phyloP scores from a whole-genome alignment of 2,329 filamentous ascomycete genomes.

The Colletotrichum chrysophilum region DNA sequence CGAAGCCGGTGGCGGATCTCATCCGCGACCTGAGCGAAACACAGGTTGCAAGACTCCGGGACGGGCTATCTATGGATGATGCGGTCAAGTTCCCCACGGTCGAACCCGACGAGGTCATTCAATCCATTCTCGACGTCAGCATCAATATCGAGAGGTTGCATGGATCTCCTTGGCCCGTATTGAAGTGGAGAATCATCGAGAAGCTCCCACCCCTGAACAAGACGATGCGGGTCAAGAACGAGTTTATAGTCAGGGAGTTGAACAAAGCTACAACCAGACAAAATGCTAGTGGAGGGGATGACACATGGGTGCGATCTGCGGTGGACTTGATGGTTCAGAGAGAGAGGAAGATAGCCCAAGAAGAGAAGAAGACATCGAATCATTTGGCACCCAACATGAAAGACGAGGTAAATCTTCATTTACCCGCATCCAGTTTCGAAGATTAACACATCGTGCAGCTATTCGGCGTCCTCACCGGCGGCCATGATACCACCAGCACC shows the following conservation, averaged over 20 bases:
- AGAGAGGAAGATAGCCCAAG: conserved; percentile 2
- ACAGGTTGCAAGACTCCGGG: not conserved
- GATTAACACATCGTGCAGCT: not conserved
- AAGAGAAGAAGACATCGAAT: not conserved
- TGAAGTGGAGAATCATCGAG: not conserved
- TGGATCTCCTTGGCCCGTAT: not conserved
- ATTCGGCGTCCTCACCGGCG: conserved; percentile 32
- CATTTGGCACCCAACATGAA: not conserved
- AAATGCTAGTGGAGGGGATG: not conserved
- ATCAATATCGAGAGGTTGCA: not conserved
- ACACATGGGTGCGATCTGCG: conserved; percentile 6
- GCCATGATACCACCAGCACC: conserved; percentile 34
- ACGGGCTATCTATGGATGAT: not conserved
- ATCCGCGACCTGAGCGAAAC: not conserved
- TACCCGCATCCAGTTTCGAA: not conserved
- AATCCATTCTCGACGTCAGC: not conserved
- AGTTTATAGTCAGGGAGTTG: not conserved
- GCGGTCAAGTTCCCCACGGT: not conserved
- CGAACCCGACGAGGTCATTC: not conserved
- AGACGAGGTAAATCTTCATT: not conserved
- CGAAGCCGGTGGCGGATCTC: not conserved
- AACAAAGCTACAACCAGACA: not conserved
- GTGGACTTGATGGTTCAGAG: conserved; percentile 17
- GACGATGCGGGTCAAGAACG: not conserved
- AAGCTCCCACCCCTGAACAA: not conserved